Evolutionary conservation across 75 land plant genomes (phyloP).

Genomic region (Gnetum montanum): DNA sequence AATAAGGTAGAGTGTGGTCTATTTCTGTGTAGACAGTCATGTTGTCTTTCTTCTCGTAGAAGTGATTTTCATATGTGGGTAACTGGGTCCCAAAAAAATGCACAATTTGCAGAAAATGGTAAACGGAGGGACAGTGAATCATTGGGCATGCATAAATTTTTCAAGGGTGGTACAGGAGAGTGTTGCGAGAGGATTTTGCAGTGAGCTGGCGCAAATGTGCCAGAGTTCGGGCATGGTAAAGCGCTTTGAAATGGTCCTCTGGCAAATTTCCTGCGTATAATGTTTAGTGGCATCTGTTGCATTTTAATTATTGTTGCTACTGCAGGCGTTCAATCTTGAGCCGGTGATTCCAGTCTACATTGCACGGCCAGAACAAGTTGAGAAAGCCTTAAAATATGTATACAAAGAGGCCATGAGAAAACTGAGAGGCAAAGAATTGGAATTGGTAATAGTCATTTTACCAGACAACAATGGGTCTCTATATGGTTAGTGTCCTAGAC

Average conservation of each 20-base stretch:
- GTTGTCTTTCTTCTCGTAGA: no score
- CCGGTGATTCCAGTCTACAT: slow-evolving; percentile 52
- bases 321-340: slow-evolving; percentile 58
- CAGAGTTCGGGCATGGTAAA: slow-evolving; percentile 74
- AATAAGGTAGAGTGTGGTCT: slow-evolving; percentile 45
- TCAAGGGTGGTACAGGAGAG: slow-evolving; percentile 57
- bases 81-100: background rate
- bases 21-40: no score
- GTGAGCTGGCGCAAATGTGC: slow-evolving; percentile 66
- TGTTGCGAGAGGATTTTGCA: slow-evolving; percentile 56
- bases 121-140: slow-evolving; percentile 55
- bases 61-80: background rate
- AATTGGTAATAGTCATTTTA: slow-evolving; percentile 66
- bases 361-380: slow-evolving; percentile 74
- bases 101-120: slow-evolving; percentile 53
- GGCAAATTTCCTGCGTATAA: no score
- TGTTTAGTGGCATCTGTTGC: no score
- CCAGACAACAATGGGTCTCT: slow-evolving; percentile 87
- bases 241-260: no score
- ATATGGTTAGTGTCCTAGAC: slow-evolving; percentile 55
- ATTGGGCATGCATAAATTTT: slow-evolving; percentile 74
- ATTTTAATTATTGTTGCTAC: no score
- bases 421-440: slow-evolving; percentile 59
- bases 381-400: slow-evolving; percentile 46
- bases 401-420: slow-evolving; percentile 36